Conservation (phyloP, 2,329 filamentous ascomycete species). For the Ceratocystis colombiana region DNA sequence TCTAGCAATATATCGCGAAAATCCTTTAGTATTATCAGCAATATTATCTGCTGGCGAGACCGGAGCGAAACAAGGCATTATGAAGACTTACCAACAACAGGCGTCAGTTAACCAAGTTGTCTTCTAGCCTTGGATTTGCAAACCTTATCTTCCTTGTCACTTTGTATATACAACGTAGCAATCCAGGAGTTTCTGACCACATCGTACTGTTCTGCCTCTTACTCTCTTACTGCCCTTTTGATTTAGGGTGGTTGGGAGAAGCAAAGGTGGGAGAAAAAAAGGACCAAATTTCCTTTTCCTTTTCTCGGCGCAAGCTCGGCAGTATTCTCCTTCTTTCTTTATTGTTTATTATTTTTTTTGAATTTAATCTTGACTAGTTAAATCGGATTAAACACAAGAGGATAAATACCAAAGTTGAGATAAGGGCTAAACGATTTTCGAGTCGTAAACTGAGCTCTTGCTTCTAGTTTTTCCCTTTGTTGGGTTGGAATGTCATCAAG, state of each 20-base stretch:
- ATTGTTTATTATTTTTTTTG: not conserved
- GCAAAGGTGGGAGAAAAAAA: not conserved
- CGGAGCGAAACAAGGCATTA: not conserved
- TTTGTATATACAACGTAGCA: not conserved
- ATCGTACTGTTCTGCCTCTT: not conserved
- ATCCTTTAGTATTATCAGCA: not conserved
- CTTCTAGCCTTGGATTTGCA: not conserved
- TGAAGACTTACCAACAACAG: too few species aligned
- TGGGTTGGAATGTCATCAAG: constrained; percentile 17
- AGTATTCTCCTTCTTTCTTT: constrained; percentile 4
- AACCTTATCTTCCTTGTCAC: not conserved
- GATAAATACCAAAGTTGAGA: not conserved
- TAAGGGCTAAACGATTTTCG: not conserved
- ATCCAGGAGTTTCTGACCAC: not conserved
- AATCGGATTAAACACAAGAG: too few species aligned
- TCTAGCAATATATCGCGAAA: too few species aligned
- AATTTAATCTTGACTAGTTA: not conserved
- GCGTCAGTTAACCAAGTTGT: not conserved
- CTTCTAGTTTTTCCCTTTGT: not conserved
- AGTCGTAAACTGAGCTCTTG: not conserved
- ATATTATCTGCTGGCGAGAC: not conserved
- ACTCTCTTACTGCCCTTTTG: not conserved
- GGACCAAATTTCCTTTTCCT: not conserved
- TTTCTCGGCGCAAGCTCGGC: constrained; percentile 17
- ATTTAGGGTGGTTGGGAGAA: constrained; percentile 10